phyloP scores from a whole-genome alignment of 108 stramenopile species.

The Pseudonitzschia multistriata region DNA sequence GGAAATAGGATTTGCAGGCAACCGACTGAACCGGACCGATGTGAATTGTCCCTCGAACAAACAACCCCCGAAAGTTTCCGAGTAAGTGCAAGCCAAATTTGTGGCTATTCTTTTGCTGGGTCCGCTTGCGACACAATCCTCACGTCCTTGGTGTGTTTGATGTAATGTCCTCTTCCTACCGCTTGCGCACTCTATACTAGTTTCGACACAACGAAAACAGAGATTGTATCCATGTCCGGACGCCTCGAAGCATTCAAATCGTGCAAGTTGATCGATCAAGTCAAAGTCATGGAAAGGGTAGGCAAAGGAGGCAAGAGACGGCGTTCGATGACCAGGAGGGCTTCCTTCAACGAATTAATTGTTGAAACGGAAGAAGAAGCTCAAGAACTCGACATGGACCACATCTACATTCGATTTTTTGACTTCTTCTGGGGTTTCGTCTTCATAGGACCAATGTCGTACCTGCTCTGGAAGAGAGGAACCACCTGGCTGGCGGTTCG shows the following conservation, averaged over 20 bases:
- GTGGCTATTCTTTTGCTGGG: no score
- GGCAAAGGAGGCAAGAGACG: neutral
- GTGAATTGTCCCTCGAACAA: neutral
- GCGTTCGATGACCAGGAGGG: no score
- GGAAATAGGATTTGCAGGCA: no score
- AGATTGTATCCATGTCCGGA: no score
- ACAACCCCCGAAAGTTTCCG: neutral
- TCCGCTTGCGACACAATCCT: neutral
- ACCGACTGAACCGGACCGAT: no score
- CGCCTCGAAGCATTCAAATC: no score
- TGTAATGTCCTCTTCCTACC: no score
- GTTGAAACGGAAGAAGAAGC: neutral
- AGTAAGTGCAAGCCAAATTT: neutral
- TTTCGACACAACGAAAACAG: no score
- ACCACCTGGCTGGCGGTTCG: neutral
- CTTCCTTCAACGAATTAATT: neutral
- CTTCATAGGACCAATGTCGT: slow-evolving; percentile 32
- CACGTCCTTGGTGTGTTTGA: neutral
- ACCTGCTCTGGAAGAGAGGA: slow-evolving; percentile 17
- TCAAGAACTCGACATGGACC: slow-evolving; percentile 36
- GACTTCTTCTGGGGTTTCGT: slow-evolving; percentile 36
- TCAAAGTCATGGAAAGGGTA: neutral
- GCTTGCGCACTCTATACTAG: no score
- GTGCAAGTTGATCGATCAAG: no score
- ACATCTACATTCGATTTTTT: slow-evolving; percentile 28